These are phyloP conservation scores for Cyclotella atomus DNA, from an alignment of 108 stramenopile genomes.

Conservation along the genomic window DNA sequence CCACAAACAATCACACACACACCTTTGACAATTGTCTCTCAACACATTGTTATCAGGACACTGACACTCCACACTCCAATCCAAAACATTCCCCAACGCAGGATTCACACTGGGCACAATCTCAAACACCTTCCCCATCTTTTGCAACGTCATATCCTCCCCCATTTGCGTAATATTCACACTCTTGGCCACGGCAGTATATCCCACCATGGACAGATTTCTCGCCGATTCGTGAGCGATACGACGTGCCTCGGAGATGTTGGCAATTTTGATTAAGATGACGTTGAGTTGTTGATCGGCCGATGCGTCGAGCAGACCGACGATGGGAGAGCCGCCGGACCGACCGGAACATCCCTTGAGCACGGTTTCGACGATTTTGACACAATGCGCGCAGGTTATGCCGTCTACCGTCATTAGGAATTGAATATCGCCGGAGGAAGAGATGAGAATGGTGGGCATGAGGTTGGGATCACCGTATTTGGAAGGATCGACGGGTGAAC, in stretches of 20 bases:
- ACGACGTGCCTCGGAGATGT: constrained; percentile 58
- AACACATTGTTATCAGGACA: constrained; percentile 89
- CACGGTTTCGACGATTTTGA: constrained; percentile 91
- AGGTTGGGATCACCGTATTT: constrained; percentile 79
- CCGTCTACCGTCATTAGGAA: constrained; percentile 84
- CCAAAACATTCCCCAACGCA: constrained; percentile 65
- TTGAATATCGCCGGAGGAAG: constrained; percentile 67
- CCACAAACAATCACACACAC: constrained; percentile 38
- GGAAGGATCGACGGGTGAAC: constrained; percentile 23
- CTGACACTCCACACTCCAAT: constrained; percentile 73
- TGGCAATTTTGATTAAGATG: constrained; percentile 78
- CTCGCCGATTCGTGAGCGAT: constrained; percentile 81
- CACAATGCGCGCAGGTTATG: constrained; percentile 90
- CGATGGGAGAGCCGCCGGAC: constrained; percentile 72
- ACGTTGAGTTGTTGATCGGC: constrained; percentile 68
- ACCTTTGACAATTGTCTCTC: constrained; percentile 78
- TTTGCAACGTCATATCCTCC: constrained; percentile 26
- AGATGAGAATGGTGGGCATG: constrained; percentile 75
- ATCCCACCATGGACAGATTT: constrained; percentile 89
- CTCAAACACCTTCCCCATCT: constrained; percentile 25
- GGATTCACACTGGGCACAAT: constrained; percentile 36
- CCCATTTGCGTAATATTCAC: constrained; percentile 53
- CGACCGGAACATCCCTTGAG: constrained; percentile 83
- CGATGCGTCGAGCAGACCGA: constrained; percentile 85
- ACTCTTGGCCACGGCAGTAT: constrained; percentile 74